Evolutionary conservation across 2,329 filamentous ascomycete genomes (phyloP).

Genomic region (Ophiocordyceps unilateralis): DNA sequence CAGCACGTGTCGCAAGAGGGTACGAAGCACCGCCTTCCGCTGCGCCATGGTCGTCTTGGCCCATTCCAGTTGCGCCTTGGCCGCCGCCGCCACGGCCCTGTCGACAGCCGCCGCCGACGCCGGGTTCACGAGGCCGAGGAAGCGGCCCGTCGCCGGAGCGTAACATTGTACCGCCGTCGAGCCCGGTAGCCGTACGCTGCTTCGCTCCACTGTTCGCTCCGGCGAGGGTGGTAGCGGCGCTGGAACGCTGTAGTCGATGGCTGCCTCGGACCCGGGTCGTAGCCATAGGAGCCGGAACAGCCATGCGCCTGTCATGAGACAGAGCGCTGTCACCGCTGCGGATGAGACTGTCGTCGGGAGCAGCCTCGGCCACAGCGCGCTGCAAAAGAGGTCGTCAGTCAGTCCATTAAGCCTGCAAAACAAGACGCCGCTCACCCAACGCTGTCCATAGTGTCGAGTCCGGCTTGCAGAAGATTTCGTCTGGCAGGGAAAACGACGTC

Average conservation of each 20-base stretch:
- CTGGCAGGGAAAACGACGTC: too few relatives aligned
- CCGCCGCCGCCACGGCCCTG: slow-evolving; percentile 54
- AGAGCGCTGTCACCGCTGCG: slow-evolving; percentile 9
- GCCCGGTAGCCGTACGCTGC: slow-evolving; percentile 46
- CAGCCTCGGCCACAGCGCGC: too few relatives aligned
- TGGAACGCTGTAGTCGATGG: slow-evolving; percentile 42
- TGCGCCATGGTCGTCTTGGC: slow-evolving; percentile 59
- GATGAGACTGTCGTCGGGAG: too few relatives aligned
- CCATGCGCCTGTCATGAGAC: slow-evolving; percentile 6
- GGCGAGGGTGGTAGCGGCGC: slow-evolving; percentile 43
- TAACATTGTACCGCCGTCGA: slow-evolving; percentile 65
- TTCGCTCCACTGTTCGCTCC: slow-evolving; percentile 37
- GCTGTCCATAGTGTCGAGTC: too few relatives aligned
- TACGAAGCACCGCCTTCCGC: slow-evolving; percentile 61
- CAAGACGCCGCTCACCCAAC: too few relatives aligned
- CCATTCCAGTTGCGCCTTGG: slow-evolving; percentile 63
- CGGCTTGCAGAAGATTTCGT: too few relatives aligned
- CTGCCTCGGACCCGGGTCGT: background rate
- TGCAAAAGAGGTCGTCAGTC: too few relatives aligned
- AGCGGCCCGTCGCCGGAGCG: slow-evolving; percentile 73
- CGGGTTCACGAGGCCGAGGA: slow-evolving; percentile 65
- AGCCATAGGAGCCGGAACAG: too few relatives aligned
- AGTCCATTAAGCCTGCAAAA: too few relatives aligned
- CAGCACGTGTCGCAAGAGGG: slow-evolving; percentile 66
- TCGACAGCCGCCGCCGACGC: slow-evolving; percentile 65